These are phyloP conservation scores for Elongisporangium undulatum DNA, from an alignment of 352 stramenopile genomes.

Conservation along the genomic window DNA sequence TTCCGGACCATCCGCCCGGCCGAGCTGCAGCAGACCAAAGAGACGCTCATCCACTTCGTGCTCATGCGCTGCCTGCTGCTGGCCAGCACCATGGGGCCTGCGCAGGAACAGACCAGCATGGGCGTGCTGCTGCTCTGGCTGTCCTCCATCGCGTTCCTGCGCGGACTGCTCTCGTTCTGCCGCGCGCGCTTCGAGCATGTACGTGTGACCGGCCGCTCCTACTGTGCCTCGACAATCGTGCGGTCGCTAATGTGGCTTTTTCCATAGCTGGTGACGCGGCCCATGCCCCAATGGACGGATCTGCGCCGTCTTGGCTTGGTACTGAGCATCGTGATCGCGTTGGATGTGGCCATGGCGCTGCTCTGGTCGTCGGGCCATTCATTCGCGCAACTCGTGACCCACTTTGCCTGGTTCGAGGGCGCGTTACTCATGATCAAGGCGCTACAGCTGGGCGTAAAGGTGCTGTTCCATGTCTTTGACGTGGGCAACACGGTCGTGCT, in stretches of 20 bases:
- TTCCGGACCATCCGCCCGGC: slow-evolving; percentile 41
- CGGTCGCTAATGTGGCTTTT: background rate
- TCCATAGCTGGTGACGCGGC: slow-evolving; percentile 41
- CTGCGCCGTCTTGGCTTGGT: slow-evolving; percentile 52
- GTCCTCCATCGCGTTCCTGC: slow-evolving; percentile 50
- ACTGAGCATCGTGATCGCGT: slow-evolving; percentile 24
- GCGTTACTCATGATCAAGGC: slow-evolving; percentile 62
- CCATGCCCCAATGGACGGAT: slow-evolving; percentile 51
- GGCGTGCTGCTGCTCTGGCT: slow-evolving; percentile 64
- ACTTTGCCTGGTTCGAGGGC: slow-evolving; percentile 76
- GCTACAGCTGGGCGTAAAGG: slow-evolving; percentile 60
- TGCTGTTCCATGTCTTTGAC: slow-evolving; percentile 62
- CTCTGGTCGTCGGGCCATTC: slow-evolving; percentile 29
- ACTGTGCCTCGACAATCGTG: background rate
- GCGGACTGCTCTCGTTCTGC: slow-evolving; percentile 53
- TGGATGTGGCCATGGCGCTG: slow-evolving; percentile 39
- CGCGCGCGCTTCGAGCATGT: slow-evolving; percentile 63
- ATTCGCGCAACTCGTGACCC: slow-evolving; percentile 49
- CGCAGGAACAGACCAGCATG: slow-evolving; percentile 27
- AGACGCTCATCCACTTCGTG: slow-evolving; percentile 73
- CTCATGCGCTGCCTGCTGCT: slow-evolving; percentile 72
- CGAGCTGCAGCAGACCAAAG: slow-evolving; percentile 78
- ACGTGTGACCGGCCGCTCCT: slow-evolving; percentile 1
- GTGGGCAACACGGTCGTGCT: slow-evolving; percentile 23
- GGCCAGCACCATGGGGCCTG: slow-evolving; percentile 55